Conservation (phyloP, 2,329 filamentous ascomycete species). For the Pyrenophora tritici-repentis region DNA sequence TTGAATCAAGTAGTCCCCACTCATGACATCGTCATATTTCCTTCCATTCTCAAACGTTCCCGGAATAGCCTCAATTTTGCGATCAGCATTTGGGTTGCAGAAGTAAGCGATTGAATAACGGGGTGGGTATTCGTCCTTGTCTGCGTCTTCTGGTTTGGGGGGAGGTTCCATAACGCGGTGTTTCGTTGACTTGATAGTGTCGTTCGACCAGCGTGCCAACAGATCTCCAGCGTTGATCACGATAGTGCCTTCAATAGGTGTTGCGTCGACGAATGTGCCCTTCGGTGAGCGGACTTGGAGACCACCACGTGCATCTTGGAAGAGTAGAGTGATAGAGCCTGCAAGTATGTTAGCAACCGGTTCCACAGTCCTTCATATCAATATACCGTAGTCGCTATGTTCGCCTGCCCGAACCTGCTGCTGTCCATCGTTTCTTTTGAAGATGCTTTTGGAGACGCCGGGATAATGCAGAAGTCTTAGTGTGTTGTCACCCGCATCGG, state of each 20-base stretch:
- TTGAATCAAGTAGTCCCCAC: conserved; percentile 79
- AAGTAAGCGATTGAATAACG: conserved; percentile 90
- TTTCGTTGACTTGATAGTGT: conserved; percentile 86
- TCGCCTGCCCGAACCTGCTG: conserved; percentile 78
- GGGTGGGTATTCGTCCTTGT: conserved; percentile 66
- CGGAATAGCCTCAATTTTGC: conserved; percentile 77
- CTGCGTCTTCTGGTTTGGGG: conserved; percentile 50
- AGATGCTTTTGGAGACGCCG: conserved; percentile 66
- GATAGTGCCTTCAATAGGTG: conserved; percentile 78
- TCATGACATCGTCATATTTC: conserved; percentile 79
- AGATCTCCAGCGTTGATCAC: conserved; percentile 91
- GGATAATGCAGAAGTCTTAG: conserved; percentile 80
- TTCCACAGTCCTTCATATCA: fast-evolving
- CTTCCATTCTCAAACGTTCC: conserved; percentile 76
- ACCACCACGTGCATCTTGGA: conserved; percentile 61
- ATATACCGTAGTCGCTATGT: conserved; percentile 68
- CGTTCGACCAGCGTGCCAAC: conserved; percentile 86
- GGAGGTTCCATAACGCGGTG: conserved; percentile 91
- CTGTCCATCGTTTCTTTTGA: conserved; percentile 68
- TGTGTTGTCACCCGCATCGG: conserved; percentile 59
- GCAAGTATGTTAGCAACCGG: conserved; percentile 10
- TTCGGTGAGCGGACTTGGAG: conserved; percentile 70
- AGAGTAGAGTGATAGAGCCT: conserved; percentile 49
- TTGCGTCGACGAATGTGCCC: conserved; percentile 80
- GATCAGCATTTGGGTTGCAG: conserved; percentile 82